These are phyloP conservation scores for Candida chilensis DNA, from an alignment of 805 yeast species.

Conservation along the genomic window DNA sequence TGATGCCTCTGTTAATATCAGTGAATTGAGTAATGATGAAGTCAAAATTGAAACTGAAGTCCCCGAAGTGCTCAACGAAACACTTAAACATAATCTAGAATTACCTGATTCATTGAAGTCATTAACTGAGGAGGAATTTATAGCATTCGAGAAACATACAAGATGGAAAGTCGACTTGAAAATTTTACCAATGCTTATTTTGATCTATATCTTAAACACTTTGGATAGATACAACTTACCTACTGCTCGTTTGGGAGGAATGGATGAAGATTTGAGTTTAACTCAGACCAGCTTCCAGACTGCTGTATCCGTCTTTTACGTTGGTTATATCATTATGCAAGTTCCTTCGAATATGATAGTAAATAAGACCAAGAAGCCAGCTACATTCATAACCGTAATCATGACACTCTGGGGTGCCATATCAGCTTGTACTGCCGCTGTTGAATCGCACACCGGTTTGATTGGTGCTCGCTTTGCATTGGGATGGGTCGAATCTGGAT, in stretches of 20 bases:
- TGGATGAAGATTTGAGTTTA: conserved; percentile 34
- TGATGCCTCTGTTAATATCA: too few species aligned
- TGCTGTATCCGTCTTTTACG: conserved; percentile 39
- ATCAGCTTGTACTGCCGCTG: conserved; percentile 36
- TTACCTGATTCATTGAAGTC: conserved; percentile 21
- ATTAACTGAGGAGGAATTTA: conserved; percentile 31
- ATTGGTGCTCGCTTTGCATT: conserved; percentile 32
- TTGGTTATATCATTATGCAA: conserved; percentile 40
- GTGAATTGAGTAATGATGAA: too few species aligned
- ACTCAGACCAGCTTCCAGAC: conserved; percentile 36
- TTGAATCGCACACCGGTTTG: conserved; percentile 30
- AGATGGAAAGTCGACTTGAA: conserved; percentile 38
- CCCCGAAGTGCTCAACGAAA: too few species aligned
- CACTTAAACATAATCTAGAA: too few species aligned
- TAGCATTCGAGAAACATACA: conserved; percentile 28
- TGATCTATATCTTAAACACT: conserved; percentile 42
- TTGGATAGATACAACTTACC: conserved; percentile 43
- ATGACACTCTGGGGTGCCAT: conserved; percentile 39
- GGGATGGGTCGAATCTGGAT: conserved; percentile 40
- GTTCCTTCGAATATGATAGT: conserved; percentile 39
- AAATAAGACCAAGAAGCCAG: conserved; percentile 38
- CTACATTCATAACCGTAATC: conserved; percentile 35
- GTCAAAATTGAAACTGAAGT: too few species aligned
- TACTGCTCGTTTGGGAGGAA: conserved; percentile 37
- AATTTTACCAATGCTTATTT: conserved; percentile 38